A percentile compares a stretch with the other conserved stretches of the same genome.
phyloP scores from a whole-genome alignment of 345 rosid genomes.

The Salix brachista region DNA sequence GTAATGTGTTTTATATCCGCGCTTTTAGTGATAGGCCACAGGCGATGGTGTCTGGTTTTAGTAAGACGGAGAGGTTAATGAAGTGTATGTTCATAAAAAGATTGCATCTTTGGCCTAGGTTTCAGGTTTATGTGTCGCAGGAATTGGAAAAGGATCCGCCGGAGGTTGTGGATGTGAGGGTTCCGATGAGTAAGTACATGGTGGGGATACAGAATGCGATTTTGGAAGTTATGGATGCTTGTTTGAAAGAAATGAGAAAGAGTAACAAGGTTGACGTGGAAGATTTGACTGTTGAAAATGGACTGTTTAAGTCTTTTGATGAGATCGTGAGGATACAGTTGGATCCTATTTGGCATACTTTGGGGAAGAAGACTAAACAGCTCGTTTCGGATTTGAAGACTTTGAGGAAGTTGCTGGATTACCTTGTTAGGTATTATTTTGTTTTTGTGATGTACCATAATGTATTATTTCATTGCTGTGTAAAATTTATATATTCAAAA shows the following conservation, averaged over 20 bases:
- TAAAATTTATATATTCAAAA: neutral
- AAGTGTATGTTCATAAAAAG: constrained; percentile 58
- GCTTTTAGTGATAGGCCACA: constrained; percentile 83
- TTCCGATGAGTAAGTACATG: constrained; percentile 80
- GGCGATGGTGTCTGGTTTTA: constrained; percentile 83
- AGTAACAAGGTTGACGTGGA: constrained; percentile 93
- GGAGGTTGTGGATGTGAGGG: constrained; percentile 78
- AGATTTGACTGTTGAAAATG: constrained; percentile 93
- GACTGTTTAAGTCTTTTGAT: constrained; percentile 95
- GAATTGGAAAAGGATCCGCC: constrained; percentile 83
- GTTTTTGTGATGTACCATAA: neutral
- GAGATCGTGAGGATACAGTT: constrained; percentile 92
- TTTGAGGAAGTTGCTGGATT: constrained; percentile 85
- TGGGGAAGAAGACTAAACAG: constrained; percentile 93
- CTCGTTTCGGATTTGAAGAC: constrained; percentile 98
- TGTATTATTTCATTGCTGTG: neutral
- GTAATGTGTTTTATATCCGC: constrained; percentile 38
- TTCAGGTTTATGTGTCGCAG: constrained; percentile 86
- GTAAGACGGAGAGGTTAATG: constrained; percentile 89
- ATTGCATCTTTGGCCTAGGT: constrained; percentile 87
- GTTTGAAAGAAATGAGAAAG: constrained; percentile 95
- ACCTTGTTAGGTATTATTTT: constrained; percentile 75
- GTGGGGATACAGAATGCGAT: constrained; percentile 86
- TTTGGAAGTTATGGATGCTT: constrained; percentile 85
- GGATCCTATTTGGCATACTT: constrained; percentile 96